Percentiles rank a stretch among this genome's conserved stretches.
These are phyloP conservation scores for Schizonepeta tenuifolia DNA, from an alignment of 257 asterid genomes.

Conservation along the genomic window DNA sequence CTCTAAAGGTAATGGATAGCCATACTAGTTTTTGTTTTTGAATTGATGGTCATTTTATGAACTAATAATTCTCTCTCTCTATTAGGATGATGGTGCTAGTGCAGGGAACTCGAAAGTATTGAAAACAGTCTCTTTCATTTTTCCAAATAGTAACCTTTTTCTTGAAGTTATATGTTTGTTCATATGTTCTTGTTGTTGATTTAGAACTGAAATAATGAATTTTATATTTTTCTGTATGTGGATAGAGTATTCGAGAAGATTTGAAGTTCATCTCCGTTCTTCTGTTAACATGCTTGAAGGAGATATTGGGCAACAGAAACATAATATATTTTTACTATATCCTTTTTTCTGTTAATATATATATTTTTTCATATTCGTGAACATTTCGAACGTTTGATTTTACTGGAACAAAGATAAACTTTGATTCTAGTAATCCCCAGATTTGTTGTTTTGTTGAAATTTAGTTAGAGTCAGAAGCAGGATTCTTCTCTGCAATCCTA, in stretches of 20 bases:
- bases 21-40: not conserved
- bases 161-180: not conserved
- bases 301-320: constrained; percentile 76
- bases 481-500: too few relatives aligned
- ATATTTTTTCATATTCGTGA: not conserved
- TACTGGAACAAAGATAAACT: too few relatives aligned
- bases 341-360: not conserved
- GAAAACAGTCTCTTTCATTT: constrained; percentile 75
- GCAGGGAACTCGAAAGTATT: constrained; percentile 61
- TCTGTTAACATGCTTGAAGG: constrained; percentile 97
- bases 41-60: not conserved
- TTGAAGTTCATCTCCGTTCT: constrained; percentile 69
- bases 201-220: constrained; percentile 17
- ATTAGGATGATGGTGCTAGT: constrained; percentile 55
- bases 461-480: too few relatives aligned
- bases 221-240: constrained; percentile 18
- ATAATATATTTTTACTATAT: not conserved
- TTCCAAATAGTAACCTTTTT: constrained; percentile 55
- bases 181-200: constrained; percentile 1
- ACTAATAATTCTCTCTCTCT: constrained; percentile 17
- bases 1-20: constrained; percentile 49
- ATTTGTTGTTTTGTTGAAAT: not conserved
- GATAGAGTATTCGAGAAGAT: constrained; percentile 51
- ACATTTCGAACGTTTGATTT: too few relatives aligned
- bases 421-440: not conserved